Evolutionary conservation across 495 filamentous ascomycete genomes (phyloP).

Genomic region (Podospora appendiculata): DNA sequence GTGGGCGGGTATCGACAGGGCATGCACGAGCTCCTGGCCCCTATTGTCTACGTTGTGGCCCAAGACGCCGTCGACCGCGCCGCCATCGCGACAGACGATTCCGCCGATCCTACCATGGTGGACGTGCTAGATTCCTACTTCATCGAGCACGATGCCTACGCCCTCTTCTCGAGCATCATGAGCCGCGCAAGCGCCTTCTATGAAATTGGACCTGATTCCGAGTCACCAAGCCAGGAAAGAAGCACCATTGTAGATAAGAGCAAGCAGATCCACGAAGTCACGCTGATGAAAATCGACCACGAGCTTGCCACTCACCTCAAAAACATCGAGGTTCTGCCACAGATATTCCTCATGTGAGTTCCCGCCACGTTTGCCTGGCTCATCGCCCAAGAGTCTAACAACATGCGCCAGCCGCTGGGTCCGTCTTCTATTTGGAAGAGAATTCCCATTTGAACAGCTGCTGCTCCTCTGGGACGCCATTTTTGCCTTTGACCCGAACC

Average conservation of each 20-base stretch:
- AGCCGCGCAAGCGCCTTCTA: slow-evolving; percentile 80
- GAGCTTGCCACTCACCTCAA: slow-evolving; percentile 76
- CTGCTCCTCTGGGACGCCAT: slow-evolving; percentile 84
- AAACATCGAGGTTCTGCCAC: slow-evolving; percentile 83
- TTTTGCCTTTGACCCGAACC: slow-evolving; percentile 78
- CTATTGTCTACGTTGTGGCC: slow-evolving; percentile 81
- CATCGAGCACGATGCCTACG: slow-evolving; percentile 87
- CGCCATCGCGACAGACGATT: slow-evolving; percentile 11
- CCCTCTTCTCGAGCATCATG: slow-evolving; percentile 81
- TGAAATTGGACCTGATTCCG: slow-evolving; percentile 47
- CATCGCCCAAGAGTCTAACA: neutral
- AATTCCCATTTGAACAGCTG: slow-evolving; percentile 82
- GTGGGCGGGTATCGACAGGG: slow-evolving; percentile 85
- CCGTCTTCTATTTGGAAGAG: slow-evolving; percentile 83
- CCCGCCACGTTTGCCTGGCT: neutral
- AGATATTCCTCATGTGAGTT: slow-evolving; percentile 87
- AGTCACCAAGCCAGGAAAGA: slow-evolving; percentile 20
- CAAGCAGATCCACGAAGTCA: slow-evolving; percentile 74
- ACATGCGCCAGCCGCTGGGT: slow-evolving; percentile 75
- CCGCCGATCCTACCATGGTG: slow-evolving; percentile 42
- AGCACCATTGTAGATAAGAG: slow-evolving; percentile 80
- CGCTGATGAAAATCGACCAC: slow-evolving; percentile 68
- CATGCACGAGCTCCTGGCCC: slow-evolving; percentile 93
- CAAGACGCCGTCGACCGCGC: slow-evolving; percentile 59
- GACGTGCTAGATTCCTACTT: slow-evolving; percentile 61